phyloP scores from a whole-genome alignment of 441 rosid species.

The Populus tomentosa region DNA sequence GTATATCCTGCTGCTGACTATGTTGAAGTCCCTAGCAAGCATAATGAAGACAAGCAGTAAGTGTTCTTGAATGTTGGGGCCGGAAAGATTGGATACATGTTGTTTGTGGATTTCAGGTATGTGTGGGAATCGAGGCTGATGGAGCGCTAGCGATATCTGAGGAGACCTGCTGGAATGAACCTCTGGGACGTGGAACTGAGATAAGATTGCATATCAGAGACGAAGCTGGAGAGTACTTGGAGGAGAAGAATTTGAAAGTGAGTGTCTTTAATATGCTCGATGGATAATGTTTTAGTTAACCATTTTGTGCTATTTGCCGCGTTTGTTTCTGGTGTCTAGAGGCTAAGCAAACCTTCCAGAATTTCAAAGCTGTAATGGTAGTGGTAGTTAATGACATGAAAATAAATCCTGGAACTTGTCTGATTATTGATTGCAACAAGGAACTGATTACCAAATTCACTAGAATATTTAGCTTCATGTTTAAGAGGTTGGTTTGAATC shows the following conservation, averaged over 20 bases:
- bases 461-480: too few relatives aligned
- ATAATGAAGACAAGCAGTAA: slow-evolving; percentile 90
- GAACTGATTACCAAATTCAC: neutral
- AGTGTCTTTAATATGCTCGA: neutral
- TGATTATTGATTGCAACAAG: too few relatives aligned
- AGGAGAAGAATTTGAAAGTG: slow-evolving; percentile 86
- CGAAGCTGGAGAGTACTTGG: slow-evolving; percentile 91
- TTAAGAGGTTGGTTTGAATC: too few relatives aligned
- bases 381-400: too few relatives aligned
- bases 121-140: slow-evolving; percentile 98
- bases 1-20: slow-evolving; percentile 95
- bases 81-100: too few relatives aligned
- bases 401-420: too few relatives aligned
- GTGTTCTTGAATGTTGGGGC: slow-evolving; percentile 7
- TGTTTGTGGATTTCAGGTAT: slow-evolving; percentile 38
- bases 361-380: too few relatives aligned
- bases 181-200: slow-evolving; percentile 95
- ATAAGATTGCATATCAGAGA: slow-evolving; percentile 86
- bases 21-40: slow-evolving; percentile 93
- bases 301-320: neutral
- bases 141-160: slow-evolving; percentile 96
- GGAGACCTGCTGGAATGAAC: slow-evolving; percentile 98
- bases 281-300: too few relatives aligned
- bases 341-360: too few relatives aligned
- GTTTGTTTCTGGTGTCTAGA: too few relatives aligned